phyloP scores from a whole-genome alignment of 306 rosid genomes.

The Sechiopsis laciniata region DNA sequence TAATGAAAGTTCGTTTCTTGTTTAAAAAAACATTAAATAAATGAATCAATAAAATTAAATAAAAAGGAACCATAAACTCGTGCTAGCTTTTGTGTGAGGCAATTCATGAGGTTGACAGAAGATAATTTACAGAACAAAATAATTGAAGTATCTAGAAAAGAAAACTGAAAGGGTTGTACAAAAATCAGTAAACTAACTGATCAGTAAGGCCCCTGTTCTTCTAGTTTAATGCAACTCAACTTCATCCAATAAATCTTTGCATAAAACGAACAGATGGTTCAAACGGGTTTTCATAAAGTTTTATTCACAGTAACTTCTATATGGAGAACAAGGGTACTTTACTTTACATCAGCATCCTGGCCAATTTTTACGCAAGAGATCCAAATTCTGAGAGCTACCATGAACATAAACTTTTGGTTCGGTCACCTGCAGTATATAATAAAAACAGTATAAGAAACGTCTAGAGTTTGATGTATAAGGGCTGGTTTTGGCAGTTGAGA shows the following conservation, averaged over 20 bases:
- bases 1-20: too few species aligned
- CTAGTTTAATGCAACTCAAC: constrained; percentile 11
- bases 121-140: background rate
- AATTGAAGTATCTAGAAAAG: background rate
- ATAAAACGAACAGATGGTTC: too few species aligned
- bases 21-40: too few species aligned
- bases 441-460: background rate
- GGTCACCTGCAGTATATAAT: constrained; percentile 41
- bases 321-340: background rate
- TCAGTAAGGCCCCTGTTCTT: background rate
- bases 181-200: background rate
- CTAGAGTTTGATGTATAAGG: background rate
- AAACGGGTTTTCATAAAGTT: background rate
- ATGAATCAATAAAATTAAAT: background rate
- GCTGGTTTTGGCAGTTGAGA: background rate
- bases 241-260: constrained; percentile 16
- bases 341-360: constrained; percentile 52
- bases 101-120: constrained; percentile 8
- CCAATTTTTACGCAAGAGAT: constrained; percentile 42
- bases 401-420: constrained; percentile 69
- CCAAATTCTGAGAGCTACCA: constrained; percentile 42
- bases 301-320: background rate
- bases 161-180: background rate
- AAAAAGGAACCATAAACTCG: background rate
- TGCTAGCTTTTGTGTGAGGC: background rate